Conservation (phyloP, 805 yeast species). For the Zygoascus tannicola region DNA sequence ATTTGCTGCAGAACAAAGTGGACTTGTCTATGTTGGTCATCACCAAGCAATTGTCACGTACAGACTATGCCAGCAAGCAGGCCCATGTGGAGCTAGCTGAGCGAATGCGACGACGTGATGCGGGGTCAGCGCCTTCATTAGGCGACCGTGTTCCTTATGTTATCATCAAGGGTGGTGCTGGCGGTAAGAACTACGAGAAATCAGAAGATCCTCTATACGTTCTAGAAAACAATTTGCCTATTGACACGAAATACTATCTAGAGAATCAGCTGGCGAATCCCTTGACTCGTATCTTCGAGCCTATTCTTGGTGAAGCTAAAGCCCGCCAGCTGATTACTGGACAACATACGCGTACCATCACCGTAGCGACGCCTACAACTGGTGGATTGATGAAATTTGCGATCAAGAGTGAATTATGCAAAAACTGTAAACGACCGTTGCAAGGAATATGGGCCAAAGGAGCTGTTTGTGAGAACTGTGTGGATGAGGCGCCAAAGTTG, state of each 20-base stretch:
- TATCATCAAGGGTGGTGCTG: conserved; percentile 70
- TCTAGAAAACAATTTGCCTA: conserved; percentile 82
- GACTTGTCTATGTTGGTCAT: conserved; percentile 91
- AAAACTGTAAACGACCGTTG: conserved; percentile 78
- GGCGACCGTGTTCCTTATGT: conserved; percentile 99
- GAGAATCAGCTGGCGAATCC: conserved; percentile 93
- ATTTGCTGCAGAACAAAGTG: conserved; percentile 78
- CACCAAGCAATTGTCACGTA: conserved; percentile 80
- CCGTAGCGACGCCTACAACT: conserved; percentile 57
- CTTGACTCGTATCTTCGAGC: conserved; percentile 84
- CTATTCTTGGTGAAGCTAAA: conserved; percentile 78
- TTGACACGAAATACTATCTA: conserved; percentile 88
- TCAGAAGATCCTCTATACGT: conserved; percentile 96
- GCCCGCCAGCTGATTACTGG: conserved; percentile 77
- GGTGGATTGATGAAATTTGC: conserved; percentile 92
- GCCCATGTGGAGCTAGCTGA: conserved; percentile 96
- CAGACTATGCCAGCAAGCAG: conserved; percentile 91
- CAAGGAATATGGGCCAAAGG: conserved; percentile 45
- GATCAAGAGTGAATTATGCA: conserved; percentile 78
- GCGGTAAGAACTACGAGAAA: conserved; percentile 81
- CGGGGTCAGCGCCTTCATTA: conserved; percentile 92
- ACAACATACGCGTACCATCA: conserved; percentile 70
- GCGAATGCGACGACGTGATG: conserved; percentile 90
- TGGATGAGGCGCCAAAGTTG: conserved; percentile 58
- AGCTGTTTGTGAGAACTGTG: conserved; percentile 75